These are phyloP conservation scores for Tulasnella sp. DNA, from an alignment of 768 basidiomycete genomes.

Conservation along the genomic window DNA sequence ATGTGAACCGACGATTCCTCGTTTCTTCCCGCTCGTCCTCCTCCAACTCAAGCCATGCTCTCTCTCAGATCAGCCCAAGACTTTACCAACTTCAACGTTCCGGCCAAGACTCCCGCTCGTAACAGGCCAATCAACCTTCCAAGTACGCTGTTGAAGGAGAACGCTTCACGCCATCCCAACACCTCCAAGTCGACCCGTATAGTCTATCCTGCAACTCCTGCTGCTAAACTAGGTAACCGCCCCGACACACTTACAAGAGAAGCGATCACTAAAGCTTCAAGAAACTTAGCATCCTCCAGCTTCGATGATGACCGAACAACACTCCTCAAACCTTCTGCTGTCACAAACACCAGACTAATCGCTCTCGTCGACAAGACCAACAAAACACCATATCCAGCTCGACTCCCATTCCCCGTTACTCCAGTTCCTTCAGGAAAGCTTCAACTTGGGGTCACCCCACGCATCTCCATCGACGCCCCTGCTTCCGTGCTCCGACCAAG, in stretches of 20 bases:
- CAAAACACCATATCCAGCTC: constrained; percentile 6
- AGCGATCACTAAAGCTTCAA: background rate
- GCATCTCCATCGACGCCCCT: background rate
- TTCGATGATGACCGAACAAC: background rate
- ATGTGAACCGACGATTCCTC: constrained; percentile 84
- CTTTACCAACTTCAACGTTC: background rate
- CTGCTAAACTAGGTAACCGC: background rate
- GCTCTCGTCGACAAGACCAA: constrained; percentile 14
- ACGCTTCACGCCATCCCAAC: background rate
- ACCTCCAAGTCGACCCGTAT: background rate
- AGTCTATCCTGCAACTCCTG: constrained; percentile 7
- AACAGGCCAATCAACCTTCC: background rate
- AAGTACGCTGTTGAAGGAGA: constrained; percentile 9
- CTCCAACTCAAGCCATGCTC: background rate
- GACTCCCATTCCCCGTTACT: constrained; percentile 3
- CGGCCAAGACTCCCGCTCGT: constrained; percentile 1
- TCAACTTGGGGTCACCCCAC: background rate
- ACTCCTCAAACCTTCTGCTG: background rate
- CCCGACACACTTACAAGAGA: background rate
- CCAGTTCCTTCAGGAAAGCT: constrained; percentile 3
- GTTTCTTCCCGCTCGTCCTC: constrained; percentile 99
- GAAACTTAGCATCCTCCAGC: background rate
- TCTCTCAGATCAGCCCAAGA: background rate
- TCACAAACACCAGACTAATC: background rate
- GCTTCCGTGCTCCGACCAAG: constrained; percentile 33